These are phyloP conservation scores for Phaeophleospora eucalypticola DNA, from an alignment of 2,329 filamentous ascomycete genomes.

Conservation along the genomic window DNA sequence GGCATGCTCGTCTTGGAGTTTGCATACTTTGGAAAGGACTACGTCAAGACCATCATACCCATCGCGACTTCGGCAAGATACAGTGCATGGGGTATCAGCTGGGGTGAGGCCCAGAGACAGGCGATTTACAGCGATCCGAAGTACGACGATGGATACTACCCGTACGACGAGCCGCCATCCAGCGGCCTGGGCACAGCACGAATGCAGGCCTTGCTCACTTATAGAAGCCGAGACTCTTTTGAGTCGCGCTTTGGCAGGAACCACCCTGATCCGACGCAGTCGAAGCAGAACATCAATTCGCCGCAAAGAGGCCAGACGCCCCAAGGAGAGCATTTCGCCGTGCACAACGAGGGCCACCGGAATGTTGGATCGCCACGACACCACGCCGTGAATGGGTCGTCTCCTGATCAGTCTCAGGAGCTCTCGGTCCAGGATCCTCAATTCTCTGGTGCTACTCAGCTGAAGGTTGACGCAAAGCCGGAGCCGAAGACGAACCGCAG, in stretches of 20 bases:
- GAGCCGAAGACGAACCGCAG: conserved; percentile 33
- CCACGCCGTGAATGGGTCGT: conserved; percentile 20
- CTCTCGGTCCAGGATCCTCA: conserved; percentile 41
- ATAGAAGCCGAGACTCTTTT: conserved; percentile 94
- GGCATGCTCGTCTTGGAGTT: conserved; percentile 90
- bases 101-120: conserved; percentile 83
- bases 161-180: conserved; percentile 77
- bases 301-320: conserved; percentile 48
- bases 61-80: conserved; percentile 82
- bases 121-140: conserved; percentile 98
- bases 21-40: conserved; percentile 84
- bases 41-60: conserved; percentile 74
- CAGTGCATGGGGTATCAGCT: conserved; percentile 86
- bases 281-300: conserved; percentile 73
- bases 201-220: conserved; percentile 94
- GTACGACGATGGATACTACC: conserved; percentile 95
- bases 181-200: conserved; percentile 88
- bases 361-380: conserved; percentile 46
- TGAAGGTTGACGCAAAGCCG: conserved; percentile 26
- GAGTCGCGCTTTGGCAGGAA: conserved; percentile 93
- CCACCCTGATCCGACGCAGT: conserved; percentile 74
- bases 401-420: conserved; percentile 17
- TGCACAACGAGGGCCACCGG: conserved; percentile 51
- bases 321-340: conserved; percentile 46
- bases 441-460: conserved; percentile 41